Conservation (phyloP, 2,329 filamentous ascomycete species). For the Gliomastix tumulicola region DNA sequence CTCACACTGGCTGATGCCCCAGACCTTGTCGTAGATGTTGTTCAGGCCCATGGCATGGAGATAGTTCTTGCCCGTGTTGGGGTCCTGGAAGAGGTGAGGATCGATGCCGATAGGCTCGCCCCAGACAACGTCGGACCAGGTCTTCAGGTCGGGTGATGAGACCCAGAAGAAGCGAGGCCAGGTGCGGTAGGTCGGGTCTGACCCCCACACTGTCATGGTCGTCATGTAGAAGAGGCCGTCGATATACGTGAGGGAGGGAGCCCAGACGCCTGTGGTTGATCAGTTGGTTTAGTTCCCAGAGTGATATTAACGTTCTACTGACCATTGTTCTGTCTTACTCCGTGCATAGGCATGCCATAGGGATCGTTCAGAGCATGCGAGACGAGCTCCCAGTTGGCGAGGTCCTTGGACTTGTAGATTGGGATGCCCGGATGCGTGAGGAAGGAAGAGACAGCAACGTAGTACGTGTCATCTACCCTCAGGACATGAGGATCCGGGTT, state of each 20-base stretch:
- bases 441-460: slow-evolving; percentile 44
- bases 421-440: slow-evolving; percentile 44
- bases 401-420: slow-evolving; percentile 41
- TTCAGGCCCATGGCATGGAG: slow-evolving; percentile 13
- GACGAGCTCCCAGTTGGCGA: slow-evolving; percentile 38
- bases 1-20: slow-evolving; percentile 15
- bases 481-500: slow-evolving; percentile 39
- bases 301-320: too few species aligned
- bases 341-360: slow-evolving; percentile 7
- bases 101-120: slow-evolving; percentile 11
- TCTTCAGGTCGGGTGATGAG: slow-evolving; percentile 10
- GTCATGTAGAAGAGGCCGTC: slow-evolving; percentile 32
- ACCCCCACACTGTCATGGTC: slow-evolving; percentile 24
- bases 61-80: slow-evolving; percentile 7
- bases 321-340: not conserved
- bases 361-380: slow-evolving; percentile 19
- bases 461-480: slow-evolving; percentile 37
- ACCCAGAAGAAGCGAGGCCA: slow-evolving; percentile 21
- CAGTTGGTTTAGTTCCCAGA: too few species aligned
- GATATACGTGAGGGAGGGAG: slow-evolving; percentile 35
- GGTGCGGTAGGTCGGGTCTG: slow-evolving; percentile 27
- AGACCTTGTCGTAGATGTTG: slow-evolving; percentile 12
- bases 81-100: slow-evolving; percentile 10
- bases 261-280: slow-evolving; percentile 41
- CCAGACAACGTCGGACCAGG: slow-evolving; percentile 27